Conservation (phyloP, 345 rosid species). For the Aethionema arabicum region DNA sequence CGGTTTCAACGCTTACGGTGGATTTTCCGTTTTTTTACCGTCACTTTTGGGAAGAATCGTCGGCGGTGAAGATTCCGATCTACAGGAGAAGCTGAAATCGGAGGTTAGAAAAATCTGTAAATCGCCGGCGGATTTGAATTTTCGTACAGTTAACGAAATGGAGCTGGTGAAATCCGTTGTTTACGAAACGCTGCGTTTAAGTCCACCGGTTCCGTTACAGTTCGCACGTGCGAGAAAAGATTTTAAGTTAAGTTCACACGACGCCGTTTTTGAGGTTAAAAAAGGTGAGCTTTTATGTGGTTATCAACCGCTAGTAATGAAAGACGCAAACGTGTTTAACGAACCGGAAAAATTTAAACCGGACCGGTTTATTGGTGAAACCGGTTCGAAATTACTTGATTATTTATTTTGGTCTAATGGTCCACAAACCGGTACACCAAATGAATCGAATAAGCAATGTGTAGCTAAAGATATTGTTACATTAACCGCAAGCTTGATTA, state of each 20-base stretch:
- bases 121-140: constrained; percentile 44
- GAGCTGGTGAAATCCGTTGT: constrained; percentile 81
- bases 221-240: constrained; percentile 81
- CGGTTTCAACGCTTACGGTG: constrained; percentile 87
- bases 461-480: constrained; percentile 70
- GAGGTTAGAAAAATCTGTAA: constrained; percentile 55
- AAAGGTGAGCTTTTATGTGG: constrained; percentile 89
- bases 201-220: constrained; percentile 73
- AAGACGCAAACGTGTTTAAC: constrained; percentile 58
- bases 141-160: constrained; percentile 58
- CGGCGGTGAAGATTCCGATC: constrained; percentile 46
- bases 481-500: constrained; percentile 49
- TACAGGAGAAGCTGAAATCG: constrained; percentile 46
- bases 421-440: constrained; percentile 74
- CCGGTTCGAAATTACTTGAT: constrained; percentile 46
- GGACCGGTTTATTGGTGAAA: constrained; percentile 56
- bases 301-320: constrained; percentile 68
- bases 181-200: constrained; percentile 66
- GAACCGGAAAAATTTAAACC: constrained; percentile 69
- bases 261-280: constrained; percentile 55
- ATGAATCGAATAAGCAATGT: constrained; percentile 72
- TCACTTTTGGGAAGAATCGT: constrained; percentile 39
- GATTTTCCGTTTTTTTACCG: constrained; percentile 70
- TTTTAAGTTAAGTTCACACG: constrained; percentile 63
- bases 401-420: constrained; percentile 88